Conservation (phyloP, 306 rosid species). For the Prunus mira region DNA sequence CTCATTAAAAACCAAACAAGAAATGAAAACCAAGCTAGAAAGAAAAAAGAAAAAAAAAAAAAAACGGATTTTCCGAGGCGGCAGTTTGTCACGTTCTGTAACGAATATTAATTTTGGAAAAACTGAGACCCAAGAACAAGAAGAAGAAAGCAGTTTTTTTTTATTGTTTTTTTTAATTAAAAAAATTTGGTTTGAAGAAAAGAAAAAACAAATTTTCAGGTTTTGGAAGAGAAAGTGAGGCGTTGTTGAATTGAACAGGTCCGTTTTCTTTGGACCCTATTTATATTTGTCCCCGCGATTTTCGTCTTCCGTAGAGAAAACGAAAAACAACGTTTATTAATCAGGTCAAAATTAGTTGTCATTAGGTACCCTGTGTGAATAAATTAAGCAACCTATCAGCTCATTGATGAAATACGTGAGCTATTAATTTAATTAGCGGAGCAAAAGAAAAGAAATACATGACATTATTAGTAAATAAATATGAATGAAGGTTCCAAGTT, state of each 20-base stretch:
- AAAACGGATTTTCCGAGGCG: slow-evolving; percentile 34
- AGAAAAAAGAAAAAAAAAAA: background rate
- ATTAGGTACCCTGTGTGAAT: no score
- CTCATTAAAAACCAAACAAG: background rate
- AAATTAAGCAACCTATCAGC: no score
- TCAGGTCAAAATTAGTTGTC: no score
- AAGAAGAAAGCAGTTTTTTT: slow-evolving; percentile 25
- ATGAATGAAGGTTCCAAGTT: no score
- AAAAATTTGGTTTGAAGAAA: slow-evolving; percentile 7
- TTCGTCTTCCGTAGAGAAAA: slow-evolving; percentile 3
- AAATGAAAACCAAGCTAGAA: background rate
- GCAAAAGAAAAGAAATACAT: no score
- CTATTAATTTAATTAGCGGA: no score
- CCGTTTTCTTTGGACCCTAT: slow-evolving; percentile 25
- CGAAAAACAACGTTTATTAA: background rate
- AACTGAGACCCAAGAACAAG: background rate
- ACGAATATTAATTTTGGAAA: slow-evolving; percentile 1
- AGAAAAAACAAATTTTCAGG: background rate
- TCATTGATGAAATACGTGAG: no score
- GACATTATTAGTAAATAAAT: no score
- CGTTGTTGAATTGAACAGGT: slow-evolving; percentile 19
- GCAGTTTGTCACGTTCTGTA: slow-evolving; percentile 19
- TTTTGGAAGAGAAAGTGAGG: background rate
- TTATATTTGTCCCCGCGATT: slow-evolving; percentile 27
- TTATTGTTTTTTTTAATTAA: background rate